Conservation (phyloP, 2,329 filamentous ascomycete species). For the Hortaea sp. region DNA sequence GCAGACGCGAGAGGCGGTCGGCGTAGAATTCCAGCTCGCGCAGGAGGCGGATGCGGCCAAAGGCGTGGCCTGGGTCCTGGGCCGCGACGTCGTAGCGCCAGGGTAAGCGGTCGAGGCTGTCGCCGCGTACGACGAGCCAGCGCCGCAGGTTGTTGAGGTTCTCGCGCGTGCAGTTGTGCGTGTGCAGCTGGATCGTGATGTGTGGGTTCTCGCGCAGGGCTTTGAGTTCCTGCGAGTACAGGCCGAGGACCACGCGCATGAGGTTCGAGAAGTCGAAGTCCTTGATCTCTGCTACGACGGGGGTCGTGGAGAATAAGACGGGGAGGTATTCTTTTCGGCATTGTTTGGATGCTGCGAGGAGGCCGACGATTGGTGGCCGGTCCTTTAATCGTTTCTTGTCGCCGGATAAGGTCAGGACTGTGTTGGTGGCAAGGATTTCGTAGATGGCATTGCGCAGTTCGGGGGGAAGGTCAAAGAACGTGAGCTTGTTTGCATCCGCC, state of each 20-base stretch:
- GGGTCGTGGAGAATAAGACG: constrained; percentile 15
- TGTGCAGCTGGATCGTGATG: constrained; percentile 10
- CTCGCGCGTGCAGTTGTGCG: constrained; percentile 6
- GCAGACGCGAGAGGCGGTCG: constrained; percentile 6
- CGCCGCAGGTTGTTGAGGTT: constrained; percentile 9
- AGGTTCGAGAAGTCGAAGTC: constrained; percentile 21
- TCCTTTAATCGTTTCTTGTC: constrained; percentile 1
- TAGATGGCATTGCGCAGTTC: constrained; percentile 24
- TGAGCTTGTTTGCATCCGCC: constrained; percentile 3
- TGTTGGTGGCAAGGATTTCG: constrained; percentile 9
- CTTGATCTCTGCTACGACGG: constrained; percentile 9
- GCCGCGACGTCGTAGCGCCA: constrained; percentile 15
- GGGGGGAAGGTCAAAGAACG: constrained; percentile 21
- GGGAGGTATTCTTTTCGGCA: constrained; percentile 17
- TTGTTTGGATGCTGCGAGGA: constrained; percentile 17
- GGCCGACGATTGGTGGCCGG: constrained; percentile 7
- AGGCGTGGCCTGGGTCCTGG: neutral
- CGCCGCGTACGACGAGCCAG: constrained; percentile 13
- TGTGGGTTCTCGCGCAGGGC: constrained; percentile 14
- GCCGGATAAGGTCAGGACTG: constrained; percentile 9
- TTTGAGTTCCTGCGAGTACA: constrained; percentile 21
- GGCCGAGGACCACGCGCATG: constrained; percentile 11
- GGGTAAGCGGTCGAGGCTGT: constrained; percentile 14
- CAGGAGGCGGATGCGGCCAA: constrained; percentile 6
- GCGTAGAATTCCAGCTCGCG: constrained; percentile 8